phyloP scores from a whole-genome alignment of 164 flowering plant genomes.

The Vitis rotundifolia region DNA sequence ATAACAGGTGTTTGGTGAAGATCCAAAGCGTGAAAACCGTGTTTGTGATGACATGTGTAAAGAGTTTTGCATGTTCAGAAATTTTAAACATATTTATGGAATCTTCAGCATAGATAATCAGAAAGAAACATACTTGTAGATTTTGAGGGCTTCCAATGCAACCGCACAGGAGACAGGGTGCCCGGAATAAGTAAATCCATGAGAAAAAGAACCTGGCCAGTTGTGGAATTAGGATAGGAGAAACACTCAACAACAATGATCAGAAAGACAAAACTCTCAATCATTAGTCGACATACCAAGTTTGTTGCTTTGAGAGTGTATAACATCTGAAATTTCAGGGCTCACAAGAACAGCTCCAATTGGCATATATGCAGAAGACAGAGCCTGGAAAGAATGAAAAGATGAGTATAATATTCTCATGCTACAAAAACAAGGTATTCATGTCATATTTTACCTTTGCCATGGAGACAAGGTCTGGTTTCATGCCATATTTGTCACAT shows the following conservation, averaged over 20 bases:
- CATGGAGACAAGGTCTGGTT: conserved; percentile 91
- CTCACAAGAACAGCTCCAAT: conserved; percentile 84
- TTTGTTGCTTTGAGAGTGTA: conserved; percentile 85
- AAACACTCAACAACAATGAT: neutral
- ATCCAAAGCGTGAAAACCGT: neutral
- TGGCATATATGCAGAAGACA: conserved; percentile 85
- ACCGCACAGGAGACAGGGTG: conserved; percentile 99
- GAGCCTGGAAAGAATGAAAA: conserved; percentile 46
- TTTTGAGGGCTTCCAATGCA: conserved; percentile 85
- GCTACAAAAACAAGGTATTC: too few species aligned
- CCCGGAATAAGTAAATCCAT: conserved; percentile 98
- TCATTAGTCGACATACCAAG: conserved; percentile 56
- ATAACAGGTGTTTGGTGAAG: neutral
- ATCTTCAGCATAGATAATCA: neutral
- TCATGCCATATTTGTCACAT: conserved; percentile 87
- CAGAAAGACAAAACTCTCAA: neutral
- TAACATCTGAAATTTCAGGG: conserved; percentile 86
- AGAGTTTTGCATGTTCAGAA: conserved; percentile 1
- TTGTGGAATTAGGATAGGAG: conserved; percentile 8
- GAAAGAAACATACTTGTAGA: conserved; percentile 67
- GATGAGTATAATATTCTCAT: too few species aligned
- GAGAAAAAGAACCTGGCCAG: conserved; percentile 73
- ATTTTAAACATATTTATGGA: neutral
- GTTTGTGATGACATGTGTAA: neutral
- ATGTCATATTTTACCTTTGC: conserved; percentile 64